Base-by-base conservation (phyloP, 441 rosid species). In the Biscutella laevigata region DNA sequence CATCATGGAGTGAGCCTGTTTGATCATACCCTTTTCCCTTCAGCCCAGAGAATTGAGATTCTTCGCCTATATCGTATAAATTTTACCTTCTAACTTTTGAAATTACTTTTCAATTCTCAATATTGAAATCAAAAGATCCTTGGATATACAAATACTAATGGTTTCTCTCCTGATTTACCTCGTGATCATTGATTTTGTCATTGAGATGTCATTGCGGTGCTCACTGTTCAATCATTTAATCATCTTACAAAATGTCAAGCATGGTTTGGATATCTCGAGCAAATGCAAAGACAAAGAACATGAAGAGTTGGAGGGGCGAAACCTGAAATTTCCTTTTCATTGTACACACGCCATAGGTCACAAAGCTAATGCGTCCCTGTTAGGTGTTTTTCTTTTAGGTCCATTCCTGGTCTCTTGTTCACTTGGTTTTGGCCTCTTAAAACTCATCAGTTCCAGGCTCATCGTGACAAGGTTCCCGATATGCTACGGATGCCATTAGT, bases 201-300 rank as follows among this genome's bases (percentile, higher is more conserved):
- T n/a, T n/a, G n/a, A n/a, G 45, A 49, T 39, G 52, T 57, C 22
- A 49, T 42, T 64, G 50, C 27, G 28, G 43, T 43, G 41, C 20
- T 49, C 10, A 49, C 20, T 17, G 20, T 3, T 17, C 20, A 17
- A 40, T 30, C 53, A 46, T 30, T 44, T 60, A 51, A 56, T 59
- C 46, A 25, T 48, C 63, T 11, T 55, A 91, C 96, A 91, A 87
- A 91, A 68, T 87, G 61, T 73, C 95, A 53, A 84, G 95, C 73
- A 91, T 91, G 92, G 90, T 87, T 76, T 91, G 98, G 98, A 76
- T 91, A 69, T 83, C 96, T 64, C 80, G 73, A 73, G 98, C 96
- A 36, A 91, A 91, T 75, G 89, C 85, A 35, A 79, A 83, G n/a
- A 74, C 96, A 91, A 43, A 79, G 96, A 4, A 76, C 78, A 43